Percentiles rank a stretch among this genome's conserved stretches.
Conservation (phyloP, 129 eudicot genomes). For the Centella asiatica region DNA sequence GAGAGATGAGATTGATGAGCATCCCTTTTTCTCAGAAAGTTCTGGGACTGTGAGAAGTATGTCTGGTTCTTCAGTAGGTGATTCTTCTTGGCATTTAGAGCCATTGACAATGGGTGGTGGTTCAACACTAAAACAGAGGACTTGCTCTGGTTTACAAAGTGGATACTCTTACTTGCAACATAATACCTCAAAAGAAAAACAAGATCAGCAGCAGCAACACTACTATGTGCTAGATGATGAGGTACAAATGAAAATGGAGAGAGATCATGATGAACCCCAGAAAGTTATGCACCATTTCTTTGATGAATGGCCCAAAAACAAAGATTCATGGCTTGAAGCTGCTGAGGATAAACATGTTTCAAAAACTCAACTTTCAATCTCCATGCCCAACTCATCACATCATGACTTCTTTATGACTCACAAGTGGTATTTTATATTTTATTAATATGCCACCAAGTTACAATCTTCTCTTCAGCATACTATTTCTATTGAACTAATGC, state of each 20-base stretch:
- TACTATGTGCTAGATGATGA: constrained; percentile 12
- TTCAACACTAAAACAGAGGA: constrained; percentile 32
- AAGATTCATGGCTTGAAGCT: constrained; percentile 30
- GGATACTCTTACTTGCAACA: constrained; percentile 39
- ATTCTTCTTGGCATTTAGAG: constrained; percentile 52
- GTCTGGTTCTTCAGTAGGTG: constrained; percentile 33
- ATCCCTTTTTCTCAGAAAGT: constrained; percentile 46
- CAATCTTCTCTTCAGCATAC: neutral
- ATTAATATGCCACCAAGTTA: neutral
- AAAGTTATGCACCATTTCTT: constrained; percentile 90
- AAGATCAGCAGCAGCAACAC: constrained; percentile 20
- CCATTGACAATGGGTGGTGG: constrained; percentile 47
- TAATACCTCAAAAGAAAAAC: constrained; percentile 17
- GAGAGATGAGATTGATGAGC: constrained; percentile 55
- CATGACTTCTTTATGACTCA: constrained; percentile 73
- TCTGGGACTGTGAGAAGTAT: constrained; percentile 42
- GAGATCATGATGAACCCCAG: constrained; percentile 53
- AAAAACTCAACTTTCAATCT: constrained; percentile 73
- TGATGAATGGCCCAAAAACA: constrained; percentile 71
- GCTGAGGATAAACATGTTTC: constrained; percentile 22
- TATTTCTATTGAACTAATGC: neutral
- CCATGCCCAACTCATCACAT: constrained; percentile 59
- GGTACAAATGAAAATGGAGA: constrained; percentile 23
- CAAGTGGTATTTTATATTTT: constrained; percentile 22
- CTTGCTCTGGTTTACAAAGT: constrained; percentile 25